phyloP scores from a whole-genome alignment of 768 basidiomycete genomes.

The Tulasnella sp. region DNA sequence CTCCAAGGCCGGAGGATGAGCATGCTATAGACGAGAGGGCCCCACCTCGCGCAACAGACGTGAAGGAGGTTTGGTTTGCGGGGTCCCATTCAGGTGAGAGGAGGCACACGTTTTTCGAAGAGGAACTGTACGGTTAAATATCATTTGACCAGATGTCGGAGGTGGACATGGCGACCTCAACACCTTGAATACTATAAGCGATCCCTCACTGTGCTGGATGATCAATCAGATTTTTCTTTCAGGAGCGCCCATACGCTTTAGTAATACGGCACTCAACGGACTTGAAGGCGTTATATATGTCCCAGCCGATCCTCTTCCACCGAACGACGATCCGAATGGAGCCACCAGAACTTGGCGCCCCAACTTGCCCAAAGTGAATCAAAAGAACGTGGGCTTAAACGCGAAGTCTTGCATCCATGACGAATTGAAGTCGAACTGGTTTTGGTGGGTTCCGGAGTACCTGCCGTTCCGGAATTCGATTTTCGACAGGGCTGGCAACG shows the following conservation, averaged over 20 bases:
- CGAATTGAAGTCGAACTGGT: not conserved
- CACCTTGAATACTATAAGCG: not conserved
- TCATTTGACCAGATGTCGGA: not conserved
- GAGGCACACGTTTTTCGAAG: not conserved
- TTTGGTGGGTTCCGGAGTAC: not conserved
- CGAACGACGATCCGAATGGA: not conserved
- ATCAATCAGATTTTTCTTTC: not conserved
- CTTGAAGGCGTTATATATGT: not conserved
- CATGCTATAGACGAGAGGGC: not conserved
- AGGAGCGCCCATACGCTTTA: not conserved
- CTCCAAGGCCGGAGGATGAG: not conserved
- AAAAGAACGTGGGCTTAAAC: too few relatives aligned
- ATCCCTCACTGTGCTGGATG: not conserved
- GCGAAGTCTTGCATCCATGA: not conserved
- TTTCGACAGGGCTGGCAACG: not conserved
- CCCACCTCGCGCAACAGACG: not conserved
- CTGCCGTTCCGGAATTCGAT: not conserved
- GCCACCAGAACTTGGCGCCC: not conserved
- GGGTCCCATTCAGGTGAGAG: conserved; percentile 38
- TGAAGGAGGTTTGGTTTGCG: conserved; percentile 40
- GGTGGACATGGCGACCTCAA: not conserved
- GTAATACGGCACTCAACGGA: not conserved
- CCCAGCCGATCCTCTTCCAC: not conserved
- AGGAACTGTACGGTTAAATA: not conserved
- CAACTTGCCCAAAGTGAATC: not conserved